phyloP scores from a whole-genome alignment of 305 asterid genomes.

The Solanum hybrid region DNA sequence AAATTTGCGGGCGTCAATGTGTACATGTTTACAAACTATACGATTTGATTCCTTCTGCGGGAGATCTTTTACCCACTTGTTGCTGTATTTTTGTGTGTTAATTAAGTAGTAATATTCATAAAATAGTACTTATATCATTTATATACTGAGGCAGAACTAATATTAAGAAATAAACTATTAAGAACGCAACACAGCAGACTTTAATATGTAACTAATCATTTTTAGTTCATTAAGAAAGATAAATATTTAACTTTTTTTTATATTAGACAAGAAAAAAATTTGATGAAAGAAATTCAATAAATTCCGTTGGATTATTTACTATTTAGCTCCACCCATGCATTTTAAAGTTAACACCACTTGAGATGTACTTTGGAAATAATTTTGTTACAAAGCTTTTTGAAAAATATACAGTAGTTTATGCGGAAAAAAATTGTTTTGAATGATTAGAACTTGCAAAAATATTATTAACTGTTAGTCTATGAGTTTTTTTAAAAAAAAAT shows the following conservation, averaged over 20 bases:
- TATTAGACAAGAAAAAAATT: neutral
- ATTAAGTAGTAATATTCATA: neutral
- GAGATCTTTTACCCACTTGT: neutral
- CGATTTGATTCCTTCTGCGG: slow-evolving; percentile 1
- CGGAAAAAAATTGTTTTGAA: neutral
- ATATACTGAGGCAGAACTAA: neutral
- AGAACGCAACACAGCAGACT: neutral
- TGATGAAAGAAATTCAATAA: neutral
- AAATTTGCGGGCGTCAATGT: neutral
- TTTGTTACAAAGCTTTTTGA: neutral
- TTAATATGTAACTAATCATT: neutral
- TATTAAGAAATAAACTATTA: neutral
- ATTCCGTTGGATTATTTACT: neutral
- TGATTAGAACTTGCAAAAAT: neutral
- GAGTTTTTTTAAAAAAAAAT: neutral
- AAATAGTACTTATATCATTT: neutral
- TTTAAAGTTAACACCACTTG: neutral
- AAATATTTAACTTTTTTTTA: neutral
- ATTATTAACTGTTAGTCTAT: neutral
- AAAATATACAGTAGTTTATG: neutral
- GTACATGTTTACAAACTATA: too few relatives aligned
- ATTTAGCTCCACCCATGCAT: neutral
- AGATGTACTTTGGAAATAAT: neutral
- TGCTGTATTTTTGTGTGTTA: neutral
- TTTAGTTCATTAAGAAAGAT: neutral